Evolutionary conservation across 495 filamentous ascomycete species (phyloP).

Genomic region (Bryoglossum gracile): DNA sequence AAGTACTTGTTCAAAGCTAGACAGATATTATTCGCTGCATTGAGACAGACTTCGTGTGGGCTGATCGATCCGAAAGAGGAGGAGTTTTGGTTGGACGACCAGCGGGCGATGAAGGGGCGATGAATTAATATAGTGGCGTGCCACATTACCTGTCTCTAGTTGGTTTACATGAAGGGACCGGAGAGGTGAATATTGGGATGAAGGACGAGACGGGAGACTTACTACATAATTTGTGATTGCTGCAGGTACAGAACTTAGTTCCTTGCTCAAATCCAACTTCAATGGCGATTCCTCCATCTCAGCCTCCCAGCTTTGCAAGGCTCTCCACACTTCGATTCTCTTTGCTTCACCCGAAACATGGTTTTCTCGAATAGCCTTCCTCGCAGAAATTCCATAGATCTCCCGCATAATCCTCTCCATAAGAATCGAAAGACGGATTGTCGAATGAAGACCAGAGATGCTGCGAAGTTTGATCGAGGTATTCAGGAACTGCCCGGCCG

Average conservation of each 20-base stretch:
- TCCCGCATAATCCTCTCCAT: slow-evolving; percentile 18
- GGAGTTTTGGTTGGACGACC: not conserved
- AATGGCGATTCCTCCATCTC: slow-evolving; percentile 20
- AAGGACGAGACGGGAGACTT: slow-evolving; percentile 2
- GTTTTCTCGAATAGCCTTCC: slow-evolving; percentile 20
- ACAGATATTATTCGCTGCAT: slow-evolving; percentile 18
- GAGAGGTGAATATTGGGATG: too few species aligned
- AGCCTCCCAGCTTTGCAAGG: slow-evolving; percentile 13
- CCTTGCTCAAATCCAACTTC: slow-evolving; percentile 17
- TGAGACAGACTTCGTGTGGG: slow-evolving; percentile 15
- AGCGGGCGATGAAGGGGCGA: slow-evolving; percentile 19
- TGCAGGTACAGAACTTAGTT: slow-evolving; percentile 14
- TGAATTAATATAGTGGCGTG: slow-evolving; percentile 19
- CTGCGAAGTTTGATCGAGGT: slow-evolving; percentile 18
- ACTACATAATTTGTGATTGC: slow-evolving; percentile 22
- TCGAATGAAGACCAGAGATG: slow-evolving; percentile 19
- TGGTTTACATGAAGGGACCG: too few species aligned
- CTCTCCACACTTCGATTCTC: slow-evolving; percentile 14
- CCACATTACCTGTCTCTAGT: slow-evolving; percentile 22
- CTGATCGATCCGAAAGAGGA: not conserved
- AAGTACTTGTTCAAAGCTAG: slow-evolving; percentile 18
- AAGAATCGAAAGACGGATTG: slow-evolving; percentile 12
- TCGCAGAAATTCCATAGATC: slow-evolving; percentile 20
- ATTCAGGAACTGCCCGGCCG: not conserved
- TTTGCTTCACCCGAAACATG: slow-evolving; percentile 14